Evolutionary conservation across 2,329 filamentous ascomycete species (phyloP).

Genomic region (Bipolaris sorokiniana): DNA sequence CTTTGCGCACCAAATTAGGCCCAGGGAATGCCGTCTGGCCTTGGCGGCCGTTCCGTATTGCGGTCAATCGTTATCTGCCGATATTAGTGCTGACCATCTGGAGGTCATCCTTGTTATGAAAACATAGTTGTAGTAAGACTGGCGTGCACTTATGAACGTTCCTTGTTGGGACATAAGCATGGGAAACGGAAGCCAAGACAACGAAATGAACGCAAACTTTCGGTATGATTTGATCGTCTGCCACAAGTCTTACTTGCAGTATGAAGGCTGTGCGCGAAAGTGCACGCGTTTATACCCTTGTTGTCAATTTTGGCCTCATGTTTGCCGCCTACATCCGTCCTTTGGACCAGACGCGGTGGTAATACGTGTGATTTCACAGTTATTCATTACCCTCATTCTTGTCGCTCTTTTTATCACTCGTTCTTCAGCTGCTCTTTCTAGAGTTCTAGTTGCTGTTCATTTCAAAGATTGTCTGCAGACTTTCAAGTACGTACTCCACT

Average conservation of each 20-base stretch:
- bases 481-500: background rate
- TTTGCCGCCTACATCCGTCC: background rate
- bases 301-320: background rate
- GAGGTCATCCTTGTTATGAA: background rate
- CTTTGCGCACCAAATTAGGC: background rate
- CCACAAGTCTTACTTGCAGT: no score
- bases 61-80: constrained; percentile 2
- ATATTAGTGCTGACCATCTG: constrained; percentile 12
- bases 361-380: background rate
- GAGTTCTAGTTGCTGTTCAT: background rate
- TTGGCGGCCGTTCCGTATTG: constrained; percentile 1
- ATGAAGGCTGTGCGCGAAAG: no score
- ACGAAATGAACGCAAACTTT: no score
- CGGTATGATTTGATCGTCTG: no score
- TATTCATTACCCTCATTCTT: background rate
- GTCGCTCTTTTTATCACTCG: background rate
- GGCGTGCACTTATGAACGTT: no score
- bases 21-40: background rate
- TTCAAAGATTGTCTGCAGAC: background rate
- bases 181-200: no score
- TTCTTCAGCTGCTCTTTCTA: background rate
- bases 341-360: background rate
- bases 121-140: no score
- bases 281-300: background rate
- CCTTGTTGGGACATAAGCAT: background rate